Conservation (phyloP, 2,329 filamentous ascomycete genomes). For the Graphiopsis chlorocephala region DNA sequence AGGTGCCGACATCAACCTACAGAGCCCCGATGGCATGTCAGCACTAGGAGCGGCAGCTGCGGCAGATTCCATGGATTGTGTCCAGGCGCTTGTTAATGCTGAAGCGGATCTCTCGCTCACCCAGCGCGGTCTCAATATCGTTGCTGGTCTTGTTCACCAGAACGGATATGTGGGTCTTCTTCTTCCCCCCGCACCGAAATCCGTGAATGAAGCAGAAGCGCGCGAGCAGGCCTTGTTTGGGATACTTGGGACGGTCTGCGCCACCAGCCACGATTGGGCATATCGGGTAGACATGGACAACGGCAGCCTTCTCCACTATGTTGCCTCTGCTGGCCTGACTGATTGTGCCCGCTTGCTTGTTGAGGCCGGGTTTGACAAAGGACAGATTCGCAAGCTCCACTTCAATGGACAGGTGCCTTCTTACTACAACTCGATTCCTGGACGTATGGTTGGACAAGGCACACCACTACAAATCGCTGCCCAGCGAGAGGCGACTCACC, state of each 20-base stretch:
- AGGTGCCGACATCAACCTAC: neutral
- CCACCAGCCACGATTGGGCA: too few relatives aligned
- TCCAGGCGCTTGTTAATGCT: neutral
- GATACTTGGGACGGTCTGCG: neutral
- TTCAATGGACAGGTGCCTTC: too few relatives aligned
- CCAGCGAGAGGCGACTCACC: too few relatives aligned
- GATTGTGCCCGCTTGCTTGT: too few relatives aligned
- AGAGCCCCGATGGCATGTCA: neutral
- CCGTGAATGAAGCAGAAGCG: neutral
- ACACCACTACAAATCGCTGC: too few relatives aligned
- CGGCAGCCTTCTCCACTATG: too few relatives aligned
- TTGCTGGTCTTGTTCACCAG: neutral
- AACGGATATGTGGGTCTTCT: neutral
- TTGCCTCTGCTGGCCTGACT: too few relatives aligned
- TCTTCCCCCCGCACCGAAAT: neutral
- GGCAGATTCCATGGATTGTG: neutral
- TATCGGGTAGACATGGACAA: too few relatives aligned
- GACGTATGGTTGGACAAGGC: too few relatives aligned
- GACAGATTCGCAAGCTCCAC: too few relatives aligned
- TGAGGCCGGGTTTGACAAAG: too few relatives aligned
- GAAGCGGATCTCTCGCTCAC: neutral
- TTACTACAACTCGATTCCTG: too few relatives aligned
- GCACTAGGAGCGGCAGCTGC: neutral
- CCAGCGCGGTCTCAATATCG: neutral
- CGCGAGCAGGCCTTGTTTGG: neutral